Evolutionary conservation across 176 grass and related monocot genomes (phyloP), one percentile per base, ranked within the genome.

Genomic region (Carex scoparia): DNA sequence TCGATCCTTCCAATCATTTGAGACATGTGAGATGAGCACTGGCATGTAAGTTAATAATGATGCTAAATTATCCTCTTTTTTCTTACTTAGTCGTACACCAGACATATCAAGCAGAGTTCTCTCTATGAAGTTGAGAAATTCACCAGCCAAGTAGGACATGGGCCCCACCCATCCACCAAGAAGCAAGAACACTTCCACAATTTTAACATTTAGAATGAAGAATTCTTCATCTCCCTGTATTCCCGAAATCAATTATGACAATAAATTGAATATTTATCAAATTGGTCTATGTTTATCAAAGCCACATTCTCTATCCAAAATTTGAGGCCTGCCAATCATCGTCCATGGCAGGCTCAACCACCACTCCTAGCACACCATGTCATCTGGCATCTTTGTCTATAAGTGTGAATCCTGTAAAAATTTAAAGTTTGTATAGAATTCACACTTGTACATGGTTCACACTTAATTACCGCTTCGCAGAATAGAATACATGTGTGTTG

Each of bases 171-270:
- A 92, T 88, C 59, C 87, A 75, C 65, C 86, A 79, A 87, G 82
- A 46, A 67, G 84, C 31, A 94, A 89, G 87, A 90, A 92, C 1
- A 94, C 88, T 90, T 94, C 93, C 64, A 87, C 81, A 69, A 94
- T 89, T 86, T 87, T 92, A 15, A 89, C n/a, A 84, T 92, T 94
- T 80, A 92, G 86, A 80, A 88, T 53, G 42, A 89, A 92, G 87
- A 87, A 82, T 84, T 70, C 90, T n/a, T 92, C 93, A 65, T 94
- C 90, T 81, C 79, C 90, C 93, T 94, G 93, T 69, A 66, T 82
- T 66, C 5, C 8, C 28, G 13, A 28, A 65, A 54, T 38, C 9
- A 75, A 49, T 66, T 18, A 83, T 48, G 27, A 64, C 49, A 54
- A 83, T 44, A 48, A 83, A 56, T 56, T 56, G 0, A 77, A 77